These are phyloP conservation scores for Cutaneotrichosporon curvatum DNA, from an alignment of 1,284 basidiomycete species.

Conservation along the genomic window DNA sequence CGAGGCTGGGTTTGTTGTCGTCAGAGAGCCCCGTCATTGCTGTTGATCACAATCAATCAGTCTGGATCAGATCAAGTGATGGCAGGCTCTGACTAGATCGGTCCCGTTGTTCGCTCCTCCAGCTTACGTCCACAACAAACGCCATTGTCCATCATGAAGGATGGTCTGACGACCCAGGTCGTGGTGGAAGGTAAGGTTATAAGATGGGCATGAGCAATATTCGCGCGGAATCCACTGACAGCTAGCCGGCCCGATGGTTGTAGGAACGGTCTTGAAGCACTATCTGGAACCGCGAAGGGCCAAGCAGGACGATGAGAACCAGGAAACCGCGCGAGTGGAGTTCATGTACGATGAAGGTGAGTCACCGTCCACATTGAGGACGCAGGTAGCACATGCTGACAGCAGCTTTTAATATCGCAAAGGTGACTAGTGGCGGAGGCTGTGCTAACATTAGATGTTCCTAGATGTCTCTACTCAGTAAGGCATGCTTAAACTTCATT, in stretches of 20 bases:
- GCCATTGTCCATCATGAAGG: not conserved
- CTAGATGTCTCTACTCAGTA: conserved; percentile 53
- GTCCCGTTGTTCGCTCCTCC: no score
- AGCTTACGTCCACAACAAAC: no score
- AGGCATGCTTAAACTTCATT: not conserved
- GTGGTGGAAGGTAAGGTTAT: not conserved
- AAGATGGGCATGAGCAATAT: not conserved
- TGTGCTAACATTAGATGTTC: conserved; percentile 51
- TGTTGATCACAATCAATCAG: no score
- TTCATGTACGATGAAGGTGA: conserved; percentile 66
- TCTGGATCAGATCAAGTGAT: no score
- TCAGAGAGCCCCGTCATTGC: no score
- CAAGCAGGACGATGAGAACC: conserved; percentile 31
- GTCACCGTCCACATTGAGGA: conserved; percentile 5
- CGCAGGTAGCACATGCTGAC: not conserved
- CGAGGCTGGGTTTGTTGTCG: no score
- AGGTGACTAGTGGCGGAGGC: conserved; percentile 50
- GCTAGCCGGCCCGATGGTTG: conserved; percentile 57
- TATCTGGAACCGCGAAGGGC: conserved; percentile 60
- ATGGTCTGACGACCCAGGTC: conserved; percentile 1
- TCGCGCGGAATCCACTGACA: no score
- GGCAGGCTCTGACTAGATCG: no score
- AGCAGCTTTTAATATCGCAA: conserved; percentile 32
- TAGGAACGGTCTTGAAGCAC: conserved; percentile 74
- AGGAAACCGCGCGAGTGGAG: conserved; percentile 61